A percentile compares a stretch with the other conserved stretches of the same genome.
These are phyloP conservation scores for Trichoderma sp. DNA, from an alignment of 2,329 filamentous ascomycete genomes.

Conservation along the genomic window DNA sequence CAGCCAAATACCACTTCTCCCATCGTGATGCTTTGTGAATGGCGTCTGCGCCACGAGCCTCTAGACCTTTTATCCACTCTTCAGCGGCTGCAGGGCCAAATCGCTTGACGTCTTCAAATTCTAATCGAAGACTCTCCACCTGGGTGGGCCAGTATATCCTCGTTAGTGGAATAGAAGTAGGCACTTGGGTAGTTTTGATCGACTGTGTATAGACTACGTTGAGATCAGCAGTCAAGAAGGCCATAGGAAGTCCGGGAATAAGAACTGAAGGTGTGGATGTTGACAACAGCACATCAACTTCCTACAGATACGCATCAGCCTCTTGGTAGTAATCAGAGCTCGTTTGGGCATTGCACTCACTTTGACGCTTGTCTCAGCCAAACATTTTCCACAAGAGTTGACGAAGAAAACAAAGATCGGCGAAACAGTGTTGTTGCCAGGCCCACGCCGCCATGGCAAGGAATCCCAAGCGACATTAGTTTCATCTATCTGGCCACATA, in stretches of 20 bases:
- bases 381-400: constrained; percentile 66
- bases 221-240: constrained; percentile 62
- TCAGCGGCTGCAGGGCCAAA: constrained; percentile 69
- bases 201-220: constrained; percentile 60
- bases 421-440: constrained; percentile 60
- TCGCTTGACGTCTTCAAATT: constrained; percentile 64
- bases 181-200: constrained; percentile 53
- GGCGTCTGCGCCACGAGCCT: constrained; percentile 60
- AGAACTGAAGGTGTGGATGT: constrained; percentile 61
- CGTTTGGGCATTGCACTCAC: constrained; percentile 47
- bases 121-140: constrained; percentile 61
- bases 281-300: constrained; percentile 68
- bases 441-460: constrained; percentile 60
- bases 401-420: constrained; percentile 72
- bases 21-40: constrained; percentile 67
- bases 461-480: constrained; percentile 32
- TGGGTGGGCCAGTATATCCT: constrained; percentile 69
- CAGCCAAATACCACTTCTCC: constrained; percentile 69
- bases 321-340: neutral
- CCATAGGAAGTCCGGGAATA: constrained; percentile 68
- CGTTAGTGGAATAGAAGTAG: constrained; percentile 53
- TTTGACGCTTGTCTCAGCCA: constrained; percentile 62
- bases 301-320: constrained; percentile 51
- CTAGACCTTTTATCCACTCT: constrained; percentile 79
- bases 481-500: constrained; percentile 55